Evolutionary conservation across 495 filamentous ascomycete genomes (phyloP), one percentile per base, ranked within the genome.

Genomic region (Hypomontagnella monticulosa): DNA sequence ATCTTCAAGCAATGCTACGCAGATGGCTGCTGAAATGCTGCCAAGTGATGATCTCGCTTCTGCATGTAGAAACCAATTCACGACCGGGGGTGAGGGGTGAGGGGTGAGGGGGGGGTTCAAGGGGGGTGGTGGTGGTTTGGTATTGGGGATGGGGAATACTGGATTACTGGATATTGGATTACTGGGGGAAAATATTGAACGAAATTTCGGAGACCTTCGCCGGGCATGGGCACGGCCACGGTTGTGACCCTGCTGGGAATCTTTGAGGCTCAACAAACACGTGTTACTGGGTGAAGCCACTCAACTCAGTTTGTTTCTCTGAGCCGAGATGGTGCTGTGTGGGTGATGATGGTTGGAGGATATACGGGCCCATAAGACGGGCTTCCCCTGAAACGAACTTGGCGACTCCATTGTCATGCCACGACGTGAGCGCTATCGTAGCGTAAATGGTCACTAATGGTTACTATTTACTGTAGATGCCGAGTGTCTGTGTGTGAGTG

Each of bases 261-360:
- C n/a, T 30, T 64, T 69, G 66, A 69, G 66, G 66, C 66, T 69
- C 66, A 69, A 69, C 46, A 44, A 44, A 64, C 66, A 69, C 66
- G 66, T 69, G 60, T 64, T 42, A 38, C 11, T 23, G 15, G 32
- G 42, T 34, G 36, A 34, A 36, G 46, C 54, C 54, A 61, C 38
- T 47, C 14, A 19, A 58, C 55, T 50, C 15, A 42, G 50, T 40
- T 38, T 27, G 23, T 27, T 8, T 42, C 58, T 34, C 49, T 57
- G 36, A 51, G 12, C 61, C 43, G 56, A 51, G 40, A 38, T 69
- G 55, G 49, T 69, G 59, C 60, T 59, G 59, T 37, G 59, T 63
- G 23, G 6, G 41, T n/a, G 51, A 57, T 47, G 14, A 14, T 69
- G 66, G 66, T 69, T 69, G 66, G 66, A 60, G 54, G 60, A 52